Base-by-base conservation (phyloP, 768 basidiomycete species). In the Tylopilus vinaceipallidus region DNA sequence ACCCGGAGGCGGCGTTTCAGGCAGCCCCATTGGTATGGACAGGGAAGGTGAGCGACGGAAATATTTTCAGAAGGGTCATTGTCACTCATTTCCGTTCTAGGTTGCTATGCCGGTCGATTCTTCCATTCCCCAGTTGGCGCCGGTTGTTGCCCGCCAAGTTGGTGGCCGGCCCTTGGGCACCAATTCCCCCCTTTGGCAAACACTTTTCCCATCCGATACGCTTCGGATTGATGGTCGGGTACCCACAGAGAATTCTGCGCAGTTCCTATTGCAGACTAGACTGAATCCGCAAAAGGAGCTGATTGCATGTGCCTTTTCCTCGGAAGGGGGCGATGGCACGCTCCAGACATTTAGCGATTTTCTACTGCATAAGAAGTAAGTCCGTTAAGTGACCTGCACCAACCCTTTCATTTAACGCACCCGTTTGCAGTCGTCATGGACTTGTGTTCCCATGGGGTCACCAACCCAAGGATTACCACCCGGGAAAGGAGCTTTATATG, bases 401-500 rank as follows among this genome's bases (percentile, higher is more conserved):
- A 29, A 2, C 49, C 43, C n/a, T n/a, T 45, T 50, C 36, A 57
- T 47, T 26, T 49, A 29, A 63, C 33, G 3, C 27, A 12, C 23
- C 53, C 37, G 53, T 51, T 30, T 57, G 54, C 66, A 93, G 91
- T 44, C 91, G 91, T 19, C 89, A 93, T 63, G 91, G 88, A 10
- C 76, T 93, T 19, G 80, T 91, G 17, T 91, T 92, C 55, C 91
- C 91, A 9, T 93, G 91, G 91, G 87, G 90, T 1, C 74, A 73
- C 40, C 78, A 81, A 34, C 84, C 88, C 9, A 84, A 86, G 55
- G 85, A 91, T 11, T 70, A 80, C 59, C 76, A 81, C 48, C 86
- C 88, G 34, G 92, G 91, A 29, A 86, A 88, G 48, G 93, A 95
- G 63, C 70, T 95, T 30, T 95, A 95, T 59, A 79, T 95, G 56